These are phyloP conservation scores for Alternaria triticimaculans DNA, from an alignment of 2,329 filamentous ascomycete species.

Conservation along the genomic window DNA sequence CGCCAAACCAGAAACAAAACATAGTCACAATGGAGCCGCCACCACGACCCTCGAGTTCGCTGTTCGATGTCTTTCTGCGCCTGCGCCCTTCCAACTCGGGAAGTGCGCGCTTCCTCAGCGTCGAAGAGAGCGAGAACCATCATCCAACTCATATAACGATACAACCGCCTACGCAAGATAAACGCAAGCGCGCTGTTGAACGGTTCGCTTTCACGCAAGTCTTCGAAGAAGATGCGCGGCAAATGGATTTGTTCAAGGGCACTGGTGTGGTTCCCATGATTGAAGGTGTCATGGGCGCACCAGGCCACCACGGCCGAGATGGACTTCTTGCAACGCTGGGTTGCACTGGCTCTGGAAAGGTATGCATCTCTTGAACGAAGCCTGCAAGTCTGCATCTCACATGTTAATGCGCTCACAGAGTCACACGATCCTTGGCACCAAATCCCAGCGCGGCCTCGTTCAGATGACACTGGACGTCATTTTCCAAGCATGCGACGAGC, in stretches of 20 bases:
- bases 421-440: slow-evolving; percentile 92
- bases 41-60: slow-evolving; percentile 53
- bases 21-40: slow-evolving; percentile 46
- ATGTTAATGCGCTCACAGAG: slow-evolving; percentile 63
- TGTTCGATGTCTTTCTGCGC: slow-evolving; percentile 92
- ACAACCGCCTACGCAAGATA: slow-evolving; percentile 75
- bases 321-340: slow-evolving; percentile 89
- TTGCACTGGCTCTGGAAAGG: slow-evolving; percentile 96
- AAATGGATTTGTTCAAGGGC: slow-evolving; percentile 85
- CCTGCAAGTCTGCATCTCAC: neutral
- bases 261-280: slow-evolving; percentile 77
- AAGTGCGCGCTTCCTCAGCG: slow-evolving; percentile 71
- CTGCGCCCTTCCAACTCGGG: slow-evolving; percentile 60
- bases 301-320: slow-evolving; percentile 81
- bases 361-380: slow-evolving; percentile 46
- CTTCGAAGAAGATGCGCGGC: slow-evolving; percentile 84
- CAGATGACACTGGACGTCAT: slow-evolving; percentile 91
- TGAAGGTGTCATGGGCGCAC: slow-evolving; percentile 77
- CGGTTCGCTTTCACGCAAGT: slow-evolving; percentile 94
- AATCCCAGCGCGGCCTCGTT: slow-evolving; percentile 83
- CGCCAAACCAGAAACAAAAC: slow-evolving; percentile 1
- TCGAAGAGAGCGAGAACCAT: slow-evolving; percentile 62
- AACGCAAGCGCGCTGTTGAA: slow-evolving; percentile 84
- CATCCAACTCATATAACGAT: slow-evolving; percentile 60
- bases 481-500: slow-evolving; percentile 78